Percentiles rank a stretch among this genome's conserved stretches.
Conservation (phyloP, 1,139 yeast species). For the Suhomyces chickasaworum region DNA sequence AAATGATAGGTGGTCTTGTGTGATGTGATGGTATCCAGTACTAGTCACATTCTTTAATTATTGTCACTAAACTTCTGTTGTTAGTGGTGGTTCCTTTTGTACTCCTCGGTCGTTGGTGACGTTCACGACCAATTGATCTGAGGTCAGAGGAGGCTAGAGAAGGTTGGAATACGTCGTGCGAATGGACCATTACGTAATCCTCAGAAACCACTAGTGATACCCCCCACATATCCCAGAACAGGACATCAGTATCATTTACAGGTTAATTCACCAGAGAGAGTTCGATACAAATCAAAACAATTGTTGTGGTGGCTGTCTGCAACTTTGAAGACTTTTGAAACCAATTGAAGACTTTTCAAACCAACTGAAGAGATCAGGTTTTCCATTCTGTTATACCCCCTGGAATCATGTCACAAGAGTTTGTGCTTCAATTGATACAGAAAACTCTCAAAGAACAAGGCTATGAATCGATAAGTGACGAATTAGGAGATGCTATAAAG, state of each 20-base stretch:
- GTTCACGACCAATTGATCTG: no score
- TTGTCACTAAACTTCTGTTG: no score
- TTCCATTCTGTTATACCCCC: not conserved
- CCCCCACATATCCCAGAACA: not conserved
- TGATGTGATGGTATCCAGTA: no score
- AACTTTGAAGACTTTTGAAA: not conserved
- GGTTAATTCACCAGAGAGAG: no score
- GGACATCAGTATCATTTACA: no score
- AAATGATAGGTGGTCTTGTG: no score
- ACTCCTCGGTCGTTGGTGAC: no score
- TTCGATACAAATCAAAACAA: not conserved
- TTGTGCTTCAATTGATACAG: conserved; percentile 36
- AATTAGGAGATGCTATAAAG: conserved; percentile 17
- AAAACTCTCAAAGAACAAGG: conserved; percentile 36
- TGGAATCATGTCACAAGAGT: conserved; percentile 26
- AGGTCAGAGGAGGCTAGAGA: no score
- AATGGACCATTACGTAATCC: no score
- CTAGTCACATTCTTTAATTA: no score
- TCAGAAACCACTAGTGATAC: not conserved
- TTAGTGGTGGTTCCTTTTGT: no score
- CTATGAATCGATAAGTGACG: conserved; percentile 22
- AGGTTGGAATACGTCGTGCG: no score
- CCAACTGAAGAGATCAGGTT: not conserved
- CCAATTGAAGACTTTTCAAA: not conserved
- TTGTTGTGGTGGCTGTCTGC: not conserved